phyloP scores from a whole-genome alignment of 2,329 filamentous ascomycete genomes.

The Bertia moriformis region DNA sequence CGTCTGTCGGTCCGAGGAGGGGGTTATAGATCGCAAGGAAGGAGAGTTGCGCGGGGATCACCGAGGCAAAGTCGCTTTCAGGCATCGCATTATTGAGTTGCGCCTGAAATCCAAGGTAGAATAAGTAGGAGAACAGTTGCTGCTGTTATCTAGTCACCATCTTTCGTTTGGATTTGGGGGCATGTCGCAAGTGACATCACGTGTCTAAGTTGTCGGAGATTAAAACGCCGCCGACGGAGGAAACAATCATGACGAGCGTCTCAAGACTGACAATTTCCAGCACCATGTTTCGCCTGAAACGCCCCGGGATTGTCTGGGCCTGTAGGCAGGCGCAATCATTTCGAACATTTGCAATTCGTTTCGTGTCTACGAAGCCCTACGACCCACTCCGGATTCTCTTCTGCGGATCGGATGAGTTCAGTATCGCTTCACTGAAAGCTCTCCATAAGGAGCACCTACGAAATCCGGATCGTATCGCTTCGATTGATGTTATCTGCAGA shows the following conservation, averaged over 20 bases:
- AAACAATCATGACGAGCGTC: too few relatives aligned
- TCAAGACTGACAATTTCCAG: too few relatives aligned
- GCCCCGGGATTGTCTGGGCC: neutral
- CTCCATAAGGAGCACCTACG: conserved; percentile 27
- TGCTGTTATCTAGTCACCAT: too few relatives aligned
- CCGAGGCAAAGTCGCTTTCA: conserved; percentile 15
- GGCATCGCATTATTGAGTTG: conserved; percentile 17
- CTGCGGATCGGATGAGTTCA: conserved; percentile 52
- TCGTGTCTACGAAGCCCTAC: conserved; percentile 3
- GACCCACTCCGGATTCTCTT: conserved; percentile 44
- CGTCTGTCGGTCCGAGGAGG: conserved; percentile 27
- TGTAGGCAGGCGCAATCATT: neutral
- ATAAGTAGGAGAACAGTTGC: too few relatives aligned
- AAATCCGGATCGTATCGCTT: conserved; percentile 26
- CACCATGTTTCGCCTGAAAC: neutral
- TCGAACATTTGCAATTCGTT: neutral
- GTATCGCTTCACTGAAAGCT: conserved; percentile 40
- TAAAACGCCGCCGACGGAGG: too few relatives aligned
- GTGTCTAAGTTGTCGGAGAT: conserved; percentile 10
- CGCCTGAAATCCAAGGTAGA: too few relatives aligned
- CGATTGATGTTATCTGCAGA: conserved; percentile 47
- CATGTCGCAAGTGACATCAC: conserved; percentile 11
- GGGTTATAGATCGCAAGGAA: conserved; percentile 96
- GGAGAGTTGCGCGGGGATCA: conserved; percentile 65
- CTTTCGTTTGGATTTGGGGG: too few relatives aligned